phyloP scores from a whole-genome alignment of 1,284 basidiomycete species.

The Golubevia sp. region DNA sequence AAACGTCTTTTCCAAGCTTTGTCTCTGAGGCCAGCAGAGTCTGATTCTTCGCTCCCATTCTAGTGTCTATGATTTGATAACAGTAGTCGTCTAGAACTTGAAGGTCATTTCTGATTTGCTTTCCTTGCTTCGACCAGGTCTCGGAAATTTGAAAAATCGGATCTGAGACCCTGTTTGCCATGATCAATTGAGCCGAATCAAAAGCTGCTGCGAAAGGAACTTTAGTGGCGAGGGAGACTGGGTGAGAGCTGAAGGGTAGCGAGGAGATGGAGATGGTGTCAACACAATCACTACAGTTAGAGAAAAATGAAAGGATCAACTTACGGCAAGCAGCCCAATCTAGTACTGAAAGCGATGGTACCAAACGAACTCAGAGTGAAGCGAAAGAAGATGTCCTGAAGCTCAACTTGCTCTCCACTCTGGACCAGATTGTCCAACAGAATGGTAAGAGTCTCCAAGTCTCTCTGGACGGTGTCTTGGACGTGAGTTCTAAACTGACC shows the following conservation, averaged over 20 bases:
- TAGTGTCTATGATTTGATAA: conserved; percentile 25
- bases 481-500: background rate
- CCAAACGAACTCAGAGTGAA: conserved; percentile 40
- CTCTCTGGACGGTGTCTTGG: background rate
- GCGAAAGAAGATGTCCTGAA: conserved; percentile 45
- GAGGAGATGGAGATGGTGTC: too few relatives aligned
- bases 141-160: conserved; percentile 23
- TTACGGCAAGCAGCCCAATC: conserved; percentile 21
- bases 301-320: background rate
- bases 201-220: conserved; percentile 28
- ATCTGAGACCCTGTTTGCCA: conserved; percentile 23
- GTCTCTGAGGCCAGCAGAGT: too few relatives aligned
- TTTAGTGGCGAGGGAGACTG: conserved; percentile 19
- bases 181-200: conserved; percentile 33
- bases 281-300: too few relatives aligned
- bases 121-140: conserved; percentile 14
- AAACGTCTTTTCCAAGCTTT: conserved; percentile 42
- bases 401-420: too few relatives aligned
- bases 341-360: conserved; percentile 31
- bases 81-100: conserved; percentile 30
- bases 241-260: background rate
- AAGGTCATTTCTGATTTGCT: conserved; percentile 21
- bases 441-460: background rate
- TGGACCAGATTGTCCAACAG: too few relatives aligned
- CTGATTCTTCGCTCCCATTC: too few relatives aligned